A percentile compares a stretch with the other conserved stretches of the same genome.
These are phyloP conservation scores for Spizellomyces punctatus DNA, from an alignment of 192 early-diverging fungal genomes.

Conservation along the genomic window DNA sequence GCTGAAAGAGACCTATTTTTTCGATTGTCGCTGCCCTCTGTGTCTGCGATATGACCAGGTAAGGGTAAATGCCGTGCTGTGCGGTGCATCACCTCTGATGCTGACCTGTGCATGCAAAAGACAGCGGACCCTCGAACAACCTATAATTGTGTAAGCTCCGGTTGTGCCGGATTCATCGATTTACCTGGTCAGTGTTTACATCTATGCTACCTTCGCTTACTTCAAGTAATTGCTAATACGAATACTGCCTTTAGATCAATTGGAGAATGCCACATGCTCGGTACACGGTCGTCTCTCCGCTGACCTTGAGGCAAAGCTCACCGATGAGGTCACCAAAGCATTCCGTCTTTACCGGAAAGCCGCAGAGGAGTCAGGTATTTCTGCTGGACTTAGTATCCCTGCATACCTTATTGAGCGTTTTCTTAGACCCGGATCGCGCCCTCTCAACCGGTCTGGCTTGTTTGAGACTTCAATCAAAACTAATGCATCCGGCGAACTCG, in stretches of 20 bases:
- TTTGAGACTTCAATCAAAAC: neutral
- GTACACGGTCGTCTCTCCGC: too few relatives aligned
- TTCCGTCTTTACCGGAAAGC: too few relatives aligned
- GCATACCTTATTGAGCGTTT: neutral
- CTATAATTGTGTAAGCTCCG: neutral
- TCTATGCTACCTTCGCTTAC: too few relatives aligned
- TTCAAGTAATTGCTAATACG: too few relatives aligned
- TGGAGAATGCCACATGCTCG: too few relatives aligned
- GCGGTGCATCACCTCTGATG: too few relatives aligned
- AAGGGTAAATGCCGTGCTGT: too few relatives aligned
- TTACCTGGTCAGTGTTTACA: neutral
- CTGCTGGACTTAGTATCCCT: neutral
- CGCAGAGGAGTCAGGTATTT: too few relatives aligned
- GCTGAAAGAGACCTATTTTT: constrained; percentile 43
- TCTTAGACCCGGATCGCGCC: neutral
- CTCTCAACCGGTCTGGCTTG: neutral
- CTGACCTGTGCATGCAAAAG: neutral
- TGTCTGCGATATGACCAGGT: neutral
- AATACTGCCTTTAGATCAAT: too few relatives aligned
- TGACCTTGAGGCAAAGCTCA: too few relatives aligned
- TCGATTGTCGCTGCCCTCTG: constrained; percentile 35
- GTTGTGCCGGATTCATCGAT: neutral
- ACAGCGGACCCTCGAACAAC: constrained; percentile 4
- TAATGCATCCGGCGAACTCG: neutral
- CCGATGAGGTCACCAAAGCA: too few relatives aligned